A percentile compares a stretch with the other conserved stretches of the same genome.
Evolutionary conservation across 2,329 filamentous ascomycete species (phyloP).

Genomic region (Davidsoniella neocaledoniae): DNA sequence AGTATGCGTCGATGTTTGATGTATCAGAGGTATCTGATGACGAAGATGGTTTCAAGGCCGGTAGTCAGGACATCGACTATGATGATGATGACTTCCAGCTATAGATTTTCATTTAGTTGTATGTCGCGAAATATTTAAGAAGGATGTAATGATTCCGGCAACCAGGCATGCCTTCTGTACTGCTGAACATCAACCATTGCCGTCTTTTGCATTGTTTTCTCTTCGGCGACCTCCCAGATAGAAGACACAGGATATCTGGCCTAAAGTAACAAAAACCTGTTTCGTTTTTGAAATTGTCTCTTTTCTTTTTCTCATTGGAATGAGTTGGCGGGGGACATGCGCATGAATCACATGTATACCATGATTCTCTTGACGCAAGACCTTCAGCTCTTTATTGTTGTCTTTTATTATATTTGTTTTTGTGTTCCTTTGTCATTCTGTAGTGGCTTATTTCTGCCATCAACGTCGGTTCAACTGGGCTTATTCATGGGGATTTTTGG

Average conservation of each 20-base stretch:
- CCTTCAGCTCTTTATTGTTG: neutral
- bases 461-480: neutral
- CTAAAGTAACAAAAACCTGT: conserved; percentile 7
- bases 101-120: conserved; percentile 17
- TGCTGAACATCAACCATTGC: no score
- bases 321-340: neutral
- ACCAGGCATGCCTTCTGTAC: neutral
- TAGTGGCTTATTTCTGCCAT: neutral
- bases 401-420: conserved; percentile 3
- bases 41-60: conserved; percentile 17
- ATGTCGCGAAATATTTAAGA: neutral
- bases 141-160: neutral
- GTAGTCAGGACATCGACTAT: conserved; percentile 22
- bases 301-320: neutral
- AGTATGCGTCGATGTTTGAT: conserved; percentile 43
- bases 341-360: neutral
- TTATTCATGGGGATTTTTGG: conserved; percentile 1
- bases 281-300: neutral
- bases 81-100: conserved; percentile 42
- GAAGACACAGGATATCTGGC: conserved; percentile 12
- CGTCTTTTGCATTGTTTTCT: neutral
- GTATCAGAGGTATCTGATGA: conserved; percentile 29
- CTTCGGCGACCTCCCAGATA: conserved; percentile 8
- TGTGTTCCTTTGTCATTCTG: neutral
- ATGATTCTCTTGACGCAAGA: neutral